Base-by-base conservation (phyloP, 2,329 filamentous ascomycete genomes). In the Cladophialophora exuberans region DNA sequence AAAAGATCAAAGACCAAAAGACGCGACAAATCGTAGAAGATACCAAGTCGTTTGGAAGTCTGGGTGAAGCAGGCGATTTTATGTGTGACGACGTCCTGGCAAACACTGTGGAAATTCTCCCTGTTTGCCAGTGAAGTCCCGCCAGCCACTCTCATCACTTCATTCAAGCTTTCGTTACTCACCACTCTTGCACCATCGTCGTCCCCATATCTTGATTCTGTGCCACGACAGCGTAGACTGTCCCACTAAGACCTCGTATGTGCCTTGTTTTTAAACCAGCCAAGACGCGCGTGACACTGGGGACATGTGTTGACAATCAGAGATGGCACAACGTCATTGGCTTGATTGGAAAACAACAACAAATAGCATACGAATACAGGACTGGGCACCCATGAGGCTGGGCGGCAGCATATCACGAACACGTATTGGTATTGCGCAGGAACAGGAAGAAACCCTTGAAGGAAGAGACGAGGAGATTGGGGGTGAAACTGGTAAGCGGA, bases 251-350 rank as follows among this genome's bases (percentile, higher is more conserved):
- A 26, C 39, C 46, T 42, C 49, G 44, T 42, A 43, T 49, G 13
- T 20, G 20, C 39, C 46, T 42, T 54, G 44, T 42, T 49, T 49
- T 20, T 20, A 22, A 17, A 11, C 20, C 26, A 44, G 18, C 10
- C 18, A 11, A 18, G 36, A 25, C 18, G 35, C 39, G 33, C 46
- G 53, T 36, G 45, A 51, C 31, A 51, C 13, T 5, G 38, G 17
- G 28, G 42, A 35, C 42, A 51, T 38, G 48, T 15, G 48, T 35
- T 26, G 38, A n/a, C 39, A 26, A 25, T 9, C 18, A 52, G 13
- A 54, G 44, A 50, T 52, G 55, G 51, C 46, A 51, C 13, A 25
- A 42, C 45, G 39, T 51, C 41, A 58, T 54, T 51, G 55, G 45
- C 18, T 13, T 17, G 26, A 38, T 44, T 11, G 35, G 17, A 39